Percentiles rank a stretch among this genome's conserved stretches.
Conservation (phyloP, 2,329 filamentous ascomycete genomes). For the Thielaviopsis ethacetica region DNA sequence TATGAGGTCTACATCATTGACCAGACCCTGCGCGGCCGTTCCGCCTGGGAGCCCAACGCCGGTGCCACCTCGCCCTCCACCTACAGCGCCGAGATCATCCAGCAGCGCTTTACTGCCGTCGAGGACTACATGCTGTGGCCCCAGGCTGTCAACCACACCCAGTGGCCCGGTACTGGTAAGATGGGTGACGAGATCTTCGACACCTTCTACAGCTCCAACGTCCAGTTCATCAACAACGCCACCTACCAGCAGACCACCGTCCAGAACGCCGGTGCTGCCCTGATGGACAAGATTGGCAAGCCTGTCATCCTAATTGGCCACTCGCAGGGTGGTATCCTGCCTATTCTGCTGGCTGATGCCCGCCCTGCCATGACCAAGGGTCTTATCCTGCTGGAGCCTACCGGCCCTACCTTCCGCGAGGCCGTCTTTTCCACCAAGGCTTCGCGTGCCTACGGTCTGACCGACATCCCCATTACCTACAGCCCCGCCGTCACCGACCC, state of each 20-base stretch:
- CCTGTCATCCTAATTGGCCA: conserved; percentile 25
- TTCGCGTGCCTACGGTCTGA: conserved; percentile 27
- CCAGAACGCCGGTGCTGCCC: conserved; percentile 23
- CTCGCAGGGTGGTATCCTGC: conserved; percentile 28
- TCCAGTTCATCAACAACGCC: conserved; percentile 21
- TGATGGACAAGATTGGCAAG: conserved; percentile 26
- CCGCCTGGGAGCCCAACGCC: conserved; percentile 22
- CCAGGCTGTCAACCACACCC: conserved; percentile 24
- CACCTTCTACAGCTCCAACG: conserved; percentile 24
- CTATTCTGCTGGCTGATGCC: conserved; percentile 26
- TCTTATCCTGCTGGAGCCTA: conserved; percentile 29
- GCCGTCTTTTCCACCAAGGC: conserved; percentile 21
- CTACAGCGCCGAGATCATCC: conserved; percentile 21
- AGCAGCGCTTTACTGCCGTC: conserved; percentile 23
- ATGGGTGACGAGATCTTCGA: conserved; percentile 26
- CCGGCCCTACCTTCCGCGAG: conserved; percentile 30
- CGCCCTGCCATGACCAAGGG: conserved; percentile 25
- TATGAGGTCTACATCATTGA: conserved; percentile 32
- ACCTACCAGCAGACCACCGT: conserved; percentile 22
- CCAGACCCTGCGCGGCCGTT: conserved; percentile 28
- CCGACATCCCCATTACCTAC: conserved; percentile 32
- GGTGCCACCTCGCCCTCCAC: conserved; percentile 15
- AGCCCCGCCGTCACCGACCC: conserved; percentile 25
- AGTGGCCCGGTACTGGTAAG: conserved; percentile 25
- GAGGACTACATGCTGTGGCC: conserved; percentile 22